phyloP scores from a whole-genome alignment of 441 rosid genomes.

The Euphorbia celastroides region DNA sequence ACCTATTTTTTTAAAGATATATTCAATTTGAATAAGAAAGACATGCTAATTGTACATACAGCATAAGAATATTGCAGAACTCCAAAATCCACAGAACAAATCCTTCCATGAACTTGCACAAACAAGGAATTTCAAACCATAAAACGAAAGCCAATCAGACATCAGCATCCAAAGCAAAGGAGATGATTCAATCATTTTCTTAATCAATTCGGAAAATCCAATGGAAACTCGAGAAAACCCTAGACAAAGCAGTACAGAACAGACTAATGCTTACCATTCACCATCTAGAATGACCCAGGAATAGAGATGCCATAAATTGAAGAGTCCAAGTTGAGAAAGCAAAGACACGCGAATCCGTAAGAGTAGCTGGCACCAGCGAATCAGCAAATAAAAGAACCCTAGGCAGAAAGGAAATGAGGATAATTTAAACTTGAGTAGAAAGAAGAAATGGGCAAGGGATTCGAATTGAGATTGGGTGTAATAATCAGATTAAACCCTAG shows the following conservation, averaged over 20 bases:
- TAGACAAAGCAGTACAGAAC: background rate
- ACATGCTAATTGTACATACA: background rate
- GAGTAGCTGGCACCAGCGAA: background rate
- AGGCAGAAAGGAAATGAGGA: background rate
- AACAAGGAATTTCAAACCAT: background rate
- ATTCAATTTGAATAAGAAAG: background rate
- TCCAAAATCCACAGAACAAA: background rate
- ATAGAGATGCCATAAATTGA: background rate
- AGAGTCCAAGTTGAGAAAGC: background rate
- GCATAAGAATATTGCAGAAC: background rate
- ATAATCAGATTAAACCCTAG: conserved; percentile 9
- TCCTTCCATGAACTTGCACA: background rate
- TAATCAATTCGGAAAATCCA: background rate
- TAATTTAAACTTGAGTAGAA: background rate
- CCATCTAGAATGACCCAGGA: background rate
- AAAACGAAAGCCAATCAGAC: background rate
- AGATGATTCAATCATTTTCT: background rate
- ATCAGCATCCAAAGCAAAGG: background rate
- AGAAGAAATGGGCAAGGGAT: background rate
- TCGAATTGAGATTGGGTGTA: background rate
- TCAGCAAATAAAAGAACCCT: background rate
- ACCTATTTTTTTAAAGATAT: background rate
- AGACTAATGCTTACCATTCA: conserved; percentile 7
- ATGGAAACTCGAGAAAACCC: conserved; percentile 10
- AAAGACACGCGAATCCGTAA: background rate